These are phyloP conservation scores for Leccinum boreale DNA, from an alignment of 768 basidiomycete species.

Conservation along the genomic window DNA sequence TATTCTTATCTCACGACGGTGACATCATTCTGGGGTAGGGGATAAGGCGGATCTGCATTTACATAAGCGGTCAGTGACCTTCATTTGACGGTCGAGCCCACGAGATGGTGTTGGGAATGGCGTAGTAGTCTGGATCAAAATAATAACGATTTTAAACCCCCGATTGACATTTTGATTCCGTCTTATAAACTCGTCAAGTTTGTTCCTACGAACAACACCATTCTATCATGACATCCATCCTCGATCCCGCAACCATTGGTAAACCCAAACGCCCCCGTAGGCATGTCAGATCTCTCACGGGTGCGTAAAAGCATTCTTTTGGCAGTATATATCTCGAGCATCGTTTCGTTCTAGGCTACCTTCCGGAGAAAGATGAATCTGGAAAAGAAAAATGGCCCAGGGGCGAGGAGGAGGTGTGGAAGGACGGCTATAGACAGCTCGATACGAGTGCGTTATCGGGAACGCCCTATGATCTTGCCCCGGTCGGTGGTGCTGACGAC, in stretches of 20 bases:
- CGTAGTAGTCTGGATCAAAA: no score
- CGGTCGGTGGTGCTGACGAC: constrained; percentile 2
- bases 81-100: no score
- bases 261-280: constrained; percentile 49
- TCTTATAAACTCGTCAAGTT: neutral
- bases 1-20: no score
- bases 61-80: no score
- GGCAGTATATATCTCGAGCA: neutral
- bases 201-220: neutral
- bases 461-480: neutral
- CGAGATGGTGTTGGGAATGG: no score
- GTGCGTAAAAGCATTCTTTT: constrained; percentile 31
- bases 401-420: constrained; percentile 78
- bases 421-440: constrained; percentile 52
- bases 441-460: constrained; percentile 45
- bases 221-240: constrained; percentile 54
- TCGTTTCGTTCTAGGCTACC: constrained; percentile 55
- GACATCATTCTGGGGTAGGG: no score
- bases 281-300: constrained; percentile 68
- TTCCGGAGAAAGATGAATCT: constrained; percentile 69
- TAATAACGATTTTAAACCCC: no score
- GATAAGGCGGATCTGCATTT: no score
- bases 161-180: no score
- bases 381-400: constrained; percentile 86
- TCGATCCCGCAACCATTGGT: constrained; percentile 67